Evolutionary conservation across 2,329 filamentous ascomycete species (phyloP).

Genomic region (Seiridium unicorne): DNA sequence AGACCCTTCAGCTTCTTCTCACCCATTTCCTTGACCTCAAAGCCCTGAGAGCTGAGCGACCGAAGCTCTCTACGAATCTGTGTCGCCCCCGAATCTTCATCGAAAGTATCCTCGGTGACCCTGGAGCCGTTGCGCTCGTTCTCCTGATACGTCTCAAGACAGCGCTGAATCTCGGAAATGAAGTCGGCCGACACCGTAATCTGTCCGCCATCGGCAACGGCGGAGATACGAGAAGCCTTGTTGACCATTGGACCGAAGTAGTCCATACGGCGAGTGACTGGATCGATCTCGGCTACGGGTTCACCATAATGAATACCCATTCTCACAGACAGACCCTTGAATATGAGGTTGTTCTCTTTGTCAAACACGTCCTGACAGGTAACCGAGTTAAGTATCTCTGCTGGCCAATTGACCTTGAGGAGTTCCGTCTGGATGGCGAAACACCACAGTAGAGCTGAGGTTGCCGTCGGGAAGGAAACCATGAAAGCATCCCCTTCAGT

Average conservation of each 20-base stretch:
- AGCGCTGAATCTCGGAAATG: conserved; percentile 91
- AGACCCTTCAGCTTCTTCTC: conserved; percentile 95
- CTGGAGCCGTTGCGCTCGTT: conserved; percentile 68
- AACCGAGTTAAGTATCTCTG: conserved; percentile 84
- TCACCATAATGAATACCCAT: conserved; percentile 98
- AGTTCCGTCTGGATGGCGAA: conserved; percentile 90
- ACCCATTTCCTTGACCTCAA: conserved; percentile 94
- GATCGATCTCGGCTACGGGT: conserved; percentile 92
- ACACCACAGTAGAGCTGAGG: conserved; percentile 90
- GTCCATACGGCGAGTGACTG: conserved; percentile 96
- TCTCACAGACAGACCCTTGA: conserved; percentile 88
- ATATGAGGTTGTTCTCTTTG: conserved; percentile 84
- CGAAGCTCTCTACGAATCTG: conserved; percentile 85
- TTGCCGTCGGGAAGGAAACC: conserved; percentile 97
- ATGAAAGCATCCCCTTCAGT: conserved; percentile 99
- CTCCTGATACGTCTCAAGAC: conserved; percentile 85
- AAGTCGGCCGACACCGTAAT: conserved; percentile 97
- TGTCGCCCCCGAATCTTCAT: conserved; percentile 71
- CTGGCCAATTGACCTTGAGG: conserved; percentile 87
- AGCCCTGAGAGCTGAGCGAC: conserved; percentile 84
- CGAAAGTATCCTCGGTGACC: conserved; percentile 71
- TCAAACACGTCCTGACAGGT: conserved; percentile 82
- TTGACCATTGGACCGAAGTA: conserved; percentile 99
- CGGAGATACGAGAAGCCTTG: conserved; percentile 88
- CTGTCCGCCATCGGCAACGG: conserved; percentile 92